Base-by-base conservation (phyloP, 306 rosid species). In the Vigna reflexopilosa region DNA sequence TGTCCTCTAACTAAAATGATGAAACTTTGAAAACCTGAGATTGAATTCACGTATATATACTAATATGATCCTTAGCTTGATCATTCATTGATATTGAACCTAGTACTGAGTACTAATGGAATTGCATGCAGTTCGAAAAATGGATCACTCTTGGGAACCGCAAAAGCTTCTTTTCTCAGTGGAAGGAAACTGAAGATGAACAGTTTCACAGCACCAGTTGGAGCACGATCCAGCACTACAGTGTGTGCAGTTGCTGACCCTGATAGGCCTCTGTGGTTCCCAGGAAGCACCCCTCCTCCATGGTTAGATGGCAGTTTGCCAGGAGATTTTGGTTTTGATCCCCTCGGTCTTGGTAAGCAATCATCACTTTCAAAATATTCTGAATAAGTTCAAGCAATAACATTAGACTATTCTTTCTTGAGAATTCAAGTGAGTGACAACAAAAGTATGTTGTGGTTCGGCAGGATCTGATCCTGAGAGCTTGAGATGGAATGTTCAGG, bases 251-350 rank as follows among this genome's bases (percentile, higher is more conserved):
- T 14, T 63, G 85, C 85, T 71, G 85, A 82, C 5, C 85, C 85
- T 77, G 75, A 77, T 13, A 82, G 85, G 42, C 82, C 85, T 45
- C 45, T 82, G 19, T 82, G 85, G 85, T 77, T 82, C 64, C 85
- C 82, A 19, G 85, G 85, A 10, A 77, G 85, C 75, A 77, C 78
- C 20, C 85, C 85, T 77, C 85, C 85, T 44, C 65, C 85, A 44
- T 82, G 85, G 85, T 79, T 82, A 47, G 85, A 82, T 77, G 82
- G 85, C 36, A 82, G 85, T 71, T 81, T 82, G 70, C 85, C 85
- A 16, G 85, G 85, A 71, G 85, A 82, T 67, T 82, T 82, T 82
- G 85, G 85, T 1, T 82, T 82, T 82, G 85, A 82, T 71, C 85
- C 85, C 64, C 85, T 82, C 1, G 85, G 85, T 32, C 85, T 82